Conservation (phyloP, 148 eudicot species). For the Arctostaphylos glauca region DNA sequence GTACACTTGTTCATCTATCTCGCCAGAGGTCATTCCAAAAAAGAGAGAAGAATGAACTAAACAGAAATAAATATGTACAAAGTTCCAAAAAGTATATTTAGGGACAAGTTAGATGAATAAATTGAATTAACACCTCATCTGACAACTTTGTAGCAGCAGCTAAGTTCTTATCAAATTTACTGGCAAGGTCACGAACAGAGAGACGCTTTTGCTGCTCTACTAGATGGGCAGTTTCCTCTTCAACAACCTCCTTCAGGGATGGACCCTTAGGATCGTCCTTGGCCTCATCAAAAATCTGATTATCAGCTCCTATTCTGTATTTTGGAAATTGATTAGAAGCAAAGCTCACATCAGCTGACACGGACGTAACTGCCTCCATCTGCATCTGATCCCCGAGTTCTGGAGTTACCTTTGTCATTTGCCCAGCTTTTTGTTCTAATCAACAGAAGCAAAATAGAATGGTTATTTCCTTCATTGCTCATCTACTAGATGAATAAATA, state of each 20-base stretch:
- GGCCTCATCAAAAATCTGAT: slow-evolving; percentile 80
- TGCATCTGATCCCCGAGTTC: slow-evolving; percentile 54
- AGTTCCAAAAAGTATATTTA: background rate
- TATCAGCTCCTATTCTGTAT: slow-evolving; percentile 81
- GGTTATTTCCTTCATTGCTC: background rate
- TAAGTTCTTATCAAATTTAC: slow-evolving; percentile 93
- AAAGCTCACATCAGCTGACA: slow-evolving; percentile 88
- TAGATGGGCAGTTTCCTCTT: slow-evolving; percentile 63
- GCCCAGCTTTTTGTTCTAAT: slow-evolving; percentile 21
- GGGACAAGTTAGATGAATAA: background rate
- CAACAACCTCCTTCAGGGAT: slow-evolving; percentile 75
- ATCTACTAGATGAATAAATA: background rate
- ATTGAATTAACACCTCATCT: slow-evolving; percentile 51
- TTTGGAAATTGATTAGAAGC: slow-evolving; percentile 69
- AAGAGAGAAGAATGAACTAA: background rate
- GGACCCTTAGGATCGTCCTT: slow-evolving; percentile 61
- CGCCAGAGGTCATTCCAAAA: background rate
- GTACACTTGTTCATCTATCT: background rate
- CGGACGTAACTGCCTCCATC: slow-evolving; percentile 50
- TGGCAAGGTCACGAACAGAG: slow-evolving; percentile 92
- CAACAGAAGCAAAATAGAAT: slow-evolving; percentile 7
- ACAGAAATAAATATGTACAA: background rate
- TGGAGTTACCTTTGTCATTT: slow-evolving; percentile 97
- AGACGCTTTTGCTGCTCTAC: slow-evolving; percentile 86
- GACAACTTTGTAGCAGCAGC: slow-evolving; percentile 85